Evolutionary conservation across 495 filamentous ascomycete species (phyloP).

Genomic region (Beverwykella pulmonaria): DNA sequence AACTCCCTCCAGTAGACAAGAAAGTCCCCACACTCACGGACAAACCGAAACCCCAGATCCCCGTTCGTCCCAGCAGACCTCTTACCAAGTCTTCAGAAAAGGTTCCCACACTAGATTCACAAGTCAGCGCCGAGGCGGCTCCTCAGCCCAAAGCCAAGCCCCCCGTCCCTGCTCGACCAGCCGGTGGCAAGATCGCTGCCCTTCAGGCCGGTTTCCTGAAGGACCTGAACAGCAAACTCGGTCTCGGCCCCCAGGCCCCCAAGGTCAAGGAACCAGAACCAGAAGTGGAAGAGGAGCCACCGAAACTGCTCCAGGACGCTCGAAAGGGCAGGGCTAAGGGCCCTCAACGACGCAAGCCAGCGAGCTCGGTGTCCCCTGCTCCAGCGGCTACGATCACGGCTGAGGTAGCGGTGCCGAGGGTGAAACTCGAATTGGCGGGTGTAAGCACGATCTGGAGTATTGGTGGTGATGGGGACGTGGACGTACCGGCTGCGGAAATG

Average conservation of each 20-base stretch:
- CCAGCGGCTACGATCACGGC: slow-evolving; percentile 29
- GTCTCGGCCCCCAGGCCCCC: slow-evolving; percentile 74
- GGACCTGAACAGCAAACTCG: slow-evolving; percentile 83
- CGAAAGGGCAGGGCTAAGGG: slow-evolving; percentile 88
- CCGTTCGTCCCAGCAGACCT: slow-evolving; percentile 66
- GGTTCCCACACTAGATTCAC: slow-evolving; percentile 17
- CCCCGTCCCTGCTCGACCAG: slow-evolving; percentile 75
- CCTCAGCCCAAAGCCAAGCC: slow-evolving; percentile 45
- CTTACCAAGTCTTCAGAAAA: slow-evolving; percentile 43
- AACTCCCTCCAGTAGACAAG: slow-evolving; percentile 45
- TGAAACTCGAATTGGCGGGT: slow-evolving; percentile 50
- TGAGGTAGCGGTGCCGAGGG: slow-evolving; percentile 42
- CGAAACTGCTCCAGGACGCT: slow-evolving; percentile 78
- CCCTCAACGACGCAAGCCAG: slow-evolving; percentile 78
- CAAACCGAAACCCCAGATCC: slow-evolving; percentile 80
- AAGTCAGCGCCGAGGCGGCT: slow-evolving; percentile 15
- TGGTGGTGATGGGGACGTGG: slow-evolving; percentile 51
- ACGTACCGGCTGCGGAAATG: slow-evolving; percentile 42
- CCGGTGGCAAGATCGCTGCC: slow-evolving; percentile 84
- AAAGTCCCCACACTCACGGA: slow-evolving; percentile 55
- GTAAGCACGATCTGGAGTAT: slow-evolving; percentile 58
- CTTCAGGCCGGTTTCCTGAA: slow-evolving; percentile 87
- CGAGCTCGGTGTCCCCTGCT: slow-evolving; percentile 43
- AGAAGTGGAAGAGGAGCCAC: slow-evolving; percentile 64
- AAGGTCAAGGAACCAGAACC: slow-evolving; percentile 62